These are phyloP conservation scores for Apiospora sp. DNA, from an alignment of 2,329 filamentous ascomycete genomes.

Conservation along the genomic window DNA sequence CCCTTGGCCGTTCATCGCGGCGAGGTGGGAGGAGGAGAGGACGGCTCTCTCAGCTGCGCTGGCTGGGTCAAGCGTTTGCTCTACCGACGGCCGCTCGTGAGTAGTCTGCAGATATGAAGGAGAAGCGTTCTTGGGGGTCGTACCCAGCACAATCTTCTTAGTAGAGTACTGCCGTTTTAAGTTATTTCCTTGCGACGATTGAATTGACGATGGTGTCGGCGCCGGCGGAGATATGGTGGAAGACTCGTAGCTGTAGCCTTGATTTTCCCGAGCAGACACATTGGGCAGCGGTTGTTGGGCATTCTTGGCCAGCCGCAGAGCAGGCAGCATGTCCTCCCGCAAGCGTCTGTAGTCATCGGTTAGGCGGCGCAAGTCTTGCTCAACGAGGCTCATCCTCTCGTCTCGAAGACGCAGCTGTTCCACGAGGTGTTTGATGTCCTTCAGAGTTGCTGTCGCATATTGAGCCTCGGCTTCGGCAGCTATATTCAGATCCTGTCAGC, in stretches of 20 bases:
- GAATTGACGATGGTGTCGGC: slow-evolving; percentile 60
- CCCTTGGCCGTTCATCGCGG: slow-evolving; percentile 71
- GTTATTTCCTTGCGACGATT: slow-evolving; percentile 54
- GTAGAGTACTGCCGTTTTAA: slow-evolving; percentile 79
- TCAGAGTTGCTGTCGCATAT: slow-evolving; percentile 86
- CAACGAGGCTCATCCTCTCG: slow-evolving; percentile 84
- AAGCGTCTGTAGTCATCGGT: slow-evolving; percentile 89
- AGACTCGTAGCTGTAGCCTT: slow-evolving; percentile 59
- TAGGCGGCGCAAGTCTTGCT: slow-evolving; percentile 83
- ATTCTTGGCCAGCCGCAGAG: slow-evolving; percentile 90
- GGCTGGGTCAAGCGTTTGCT: slow-evolving; percentile 72
- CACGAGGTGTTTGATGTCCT: slow-evolving; percentile 91
- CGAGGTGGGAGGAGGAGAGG: slow-evolving; percentile 72
- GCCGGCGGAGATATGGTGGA: slow-evolving; percentile 63
- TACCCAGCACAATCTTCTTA: slow-evolving; percentile 75
- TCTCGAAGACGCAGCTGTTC: slow-evolving; percentile 90
- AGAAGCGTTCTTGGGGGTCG: slow-evolving; percentile 77
- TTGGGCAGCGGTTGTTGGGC: slow-evolving; percentile 85
- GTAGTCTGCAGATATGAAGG: slow-evolving; percentile 76
- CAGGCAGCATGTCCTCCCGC: slow-evolving; percentile 89
- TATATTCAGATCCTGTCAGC: slow-evolving; percentile 46
- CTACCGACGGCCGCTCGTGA: slow-evolving; percentile 71
- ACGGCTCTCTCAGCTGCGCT: slow-evolving; percentile 73
- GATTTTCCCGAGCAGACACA: slow-evolving; percentile 47
- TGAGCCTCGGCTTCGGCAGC: slow-evolving; percentile 89